Evolutionary conservation across 1,284 basidiomycete species (phyloP).

Genomic region (Megacollybia platyphylla): DNA sequence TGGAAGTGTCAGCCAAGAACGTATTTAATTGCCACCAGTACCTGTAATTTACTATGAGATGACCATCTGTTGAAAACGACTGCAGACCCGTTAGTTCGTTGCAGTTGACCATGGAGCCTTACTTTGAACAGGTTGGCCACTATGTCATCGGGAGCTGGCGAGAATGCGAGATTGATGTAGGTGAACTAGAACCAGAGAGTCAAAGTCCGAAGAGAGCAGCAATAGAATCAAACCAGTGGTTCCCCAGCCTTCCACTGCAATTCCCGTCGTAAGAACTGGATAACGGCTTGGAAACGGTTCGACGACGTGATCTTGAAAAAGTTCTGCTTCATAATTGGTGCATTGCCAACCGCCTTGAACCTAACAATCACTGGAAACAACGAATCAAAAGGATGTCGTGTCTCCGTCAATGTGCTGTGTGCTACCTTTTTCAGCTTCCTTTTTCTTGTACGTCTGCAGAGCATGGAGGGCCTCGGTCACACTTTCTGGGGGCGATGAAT

Average conservation of each 20-base stretch:
- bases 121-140: constrained; percentile 86
- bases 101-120: constrained; percentile 7
- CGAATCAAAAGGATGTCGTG: constrained; percentile 2
- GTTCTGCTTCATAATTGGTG: constrained; percentile 98
- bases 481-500: too few species aligned
- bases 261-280: constrained; percentile 87
- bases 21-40: constrained; percentile 17
- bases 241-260: constrained; percentile 83
- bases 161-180: constrained; percentile 97
- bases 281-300: constrained; percentile 92
- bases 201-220: not conserved
- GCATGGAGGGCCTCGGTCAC: constrained; percentile 42
- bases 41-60: constrained; percentile 96
- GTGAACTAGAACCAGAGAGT: constrained; percentile 59
- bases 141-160: constrained; percentile 86
- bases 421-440: constrained; percentile 75
- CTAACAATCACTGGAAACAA: constrained; percentile 73
- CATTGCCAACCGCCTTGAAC: constrained; percentile 98
- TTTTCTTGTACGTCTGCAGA: constrained; percentile 75
- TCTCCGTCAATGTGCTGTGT: constrained; percentile 10
- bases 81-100: constrained; percentile 15
- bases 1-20: not conserved
- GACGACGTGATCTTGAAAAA: constrained; percentile 96
- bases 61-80: constrained; percentile 89
- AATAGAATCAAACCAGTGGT: constrained; percentile 57